phyloP scores from a whole-genome alignment of 805 yeast genomes.

The Naumovozyma dairenensis region DNA sequence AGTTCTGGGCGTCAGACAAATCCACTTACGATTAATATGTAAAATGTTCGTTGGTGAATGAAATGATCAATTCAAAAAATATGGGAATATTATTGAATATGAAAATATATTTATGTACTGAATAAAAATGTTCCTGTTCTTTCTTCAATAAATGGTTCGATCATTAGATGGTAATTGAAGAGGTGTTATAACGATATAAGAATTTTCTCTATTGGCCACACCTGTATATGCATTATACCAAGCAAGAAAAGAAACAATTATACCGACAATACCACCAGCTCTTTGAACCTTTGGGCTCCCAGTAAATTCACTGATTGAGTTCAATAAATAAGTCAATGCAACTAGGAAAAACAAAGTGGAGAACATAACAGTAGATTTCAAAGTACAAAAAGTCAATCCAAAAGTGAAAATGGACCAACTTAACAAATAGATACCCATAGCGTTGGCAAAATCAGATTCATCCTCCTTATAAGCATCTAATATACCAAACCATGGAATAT shows the following conservation, averaged over 20 bases:
- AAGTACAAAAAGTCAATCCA: slow-evolving; percentile 42
- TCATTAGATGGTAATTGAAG: slow-evolving; percentile 28
- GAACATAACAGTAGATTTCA: slow-evolving; percentile 58
- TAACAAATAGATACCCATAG: slow-evolving; percentile 48
- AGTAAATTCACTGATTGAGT: slow-evolving; percentile 43
- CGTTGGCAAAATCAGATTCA: slow-evolving; percentile 33
- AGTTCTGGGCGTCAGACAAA: too few relatives aligned
- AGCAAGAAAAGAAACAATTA: slow-evolving; percentile 49
- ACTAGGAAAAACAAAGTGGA: slow-evolving; percentile 45
- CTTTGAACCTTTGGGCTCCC: slow-evolving; percentile 32
- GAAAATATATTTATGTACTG: too few relatives aligned
- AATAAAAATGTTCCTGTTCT: too few relatives aligned
- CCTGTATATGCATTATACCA: slow-evolving; percentile 70
- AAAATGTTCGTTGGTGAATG: too few relatives aligned
- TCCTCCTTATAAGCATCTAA: slow-evolving; percentile 39
- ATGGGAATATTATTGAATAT: too few relatives aligned
- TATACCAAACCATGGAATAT: slow-evolving; percentile 52
- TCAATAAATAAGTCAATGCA: slow-evolving; percentile 44
- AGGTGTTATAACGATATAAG: slow-evolving; percentile 31
- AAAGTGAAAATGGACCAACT: slow-evolving; percentile 60
- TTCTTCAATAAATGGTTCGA: too few relatives aligned
- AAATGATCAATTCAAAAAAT: too few relatives aligned
- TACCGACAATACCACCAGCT: slow-evolving; percentile 61
- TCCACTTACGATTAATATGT: too few relatives aligned
- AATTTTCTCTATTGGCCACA: slow-evolving; percentile 52